phyloP scores from a whole-genome alignment of 2,329 filamentous ascomycete genomes.

The Fusarium sp. region DNA sequence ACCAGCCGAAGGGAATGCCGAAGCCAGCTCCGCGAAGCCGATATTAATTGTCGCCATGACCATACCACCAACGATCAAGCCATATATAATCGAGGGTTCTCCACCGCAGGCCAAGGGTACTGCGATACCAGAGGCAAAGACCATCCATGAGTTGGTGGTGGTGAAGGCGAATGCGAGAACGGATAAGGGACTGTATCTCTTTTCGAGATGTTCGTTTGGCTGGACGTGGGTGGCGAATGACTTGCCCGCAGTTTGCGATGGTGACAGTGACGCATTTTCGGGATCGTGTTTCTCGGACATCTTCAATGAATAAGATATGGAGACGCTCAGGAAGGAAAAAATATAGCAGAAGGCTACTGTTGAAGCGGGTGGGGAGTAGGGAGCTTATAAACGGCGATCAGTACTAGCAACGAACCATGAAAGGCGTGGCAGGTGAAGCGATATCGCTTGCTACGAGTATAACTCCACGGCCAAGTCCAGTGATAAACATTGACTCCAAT shows the following conservation, averaged over 20 bases:
- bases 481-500: neutral
- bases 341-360: neutral
- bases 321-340: neutral
- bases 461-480: neutral
- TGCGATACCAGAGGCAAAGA: conserved; percentile 42
- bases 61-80: conserved; percentile 38
- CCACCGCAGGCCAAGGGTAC: conserved; percentile 42
- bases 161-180: conserved; percentile 45
- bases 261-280: conserved; percentile 27
- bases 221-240: neutral
- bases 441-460: neutral
- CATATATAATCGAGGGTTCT: conserved; percentile 44
- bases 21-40: conserved; percentile 44
- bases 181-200: conserved; percentile 42
- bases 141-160: conserved; percentile 45
- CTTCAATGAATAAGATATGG: neutral
- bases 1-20: conserved; percentile 42
- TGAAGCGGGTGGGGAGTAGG: neutral
- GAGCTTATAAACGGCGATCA: neutral
- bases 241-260: conserved; percentile 35
- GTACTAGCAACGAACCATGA: neutral
- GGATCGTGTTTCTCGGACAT: conserved; percentile 30
- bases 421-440: neutral
- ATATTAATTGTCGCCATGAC: conserved; percentile 42
- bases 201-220: conserved; percentile 31